Base-by-base conservation (phyloP, 306 rosid species). In the Cyclanthera cordifolia region DNA sequence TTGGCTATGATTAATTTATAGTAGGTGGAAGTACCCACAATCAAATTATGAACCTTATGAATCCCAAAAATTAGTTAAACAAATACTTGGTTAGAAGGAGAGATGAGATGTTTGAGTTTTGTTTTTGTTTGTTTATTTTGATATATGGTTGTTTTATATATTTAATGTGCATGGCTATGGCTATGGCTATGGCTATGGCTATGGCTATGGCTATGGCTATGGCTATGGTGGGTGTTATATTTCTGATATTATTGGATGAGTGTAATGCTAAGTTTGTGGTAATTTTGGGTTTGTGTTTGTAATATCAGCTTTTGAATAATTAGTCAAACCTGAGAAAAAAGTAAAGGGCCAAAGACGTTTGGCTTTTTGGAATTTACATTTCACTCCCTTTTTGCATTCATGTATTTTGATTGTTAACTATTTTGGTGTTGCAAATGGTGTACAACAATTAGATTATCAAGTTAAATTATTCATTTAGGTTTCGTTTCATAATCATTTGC, bases 221-320 rank as follows among this genome's bases (percentile, higher is more conserved):
- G 21, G 20, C 9, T 37, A 17, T 60, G 8, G 13, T 10, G 6
- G 12, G 41, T 66, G 71, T 66, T 46, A 66, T 66, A 47, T 46
- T 45, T 23, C 71, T 46, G 41, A 66, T 66, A 13, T 46, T 5
- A 23, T 65, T 45, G 8, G 8, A 24, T 66, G 41, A 46, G 71
- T 66, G 71, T 4, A 46, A 46, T 65, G 41, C n/a, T 46, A 45
- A 11, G 41, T 45, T 54, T 66, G 71, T 46, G 39, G 41, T n/a
- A n/a, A n/a, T 24, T 47, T 66, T 66, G 55, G 21, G 32, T 66
- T 66, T 66, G 54, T 46, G 34, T 23, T 66, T 23, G 52, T 66
- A 20, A 66, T 66, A 66, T 66, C 71, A 46, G 25, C 37, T 66
- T 66, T 66, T 66, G 55, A 66, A 66, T 66, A 66, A 46, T 66